A percentile compares a stretch with the other conserved stretches of the same genome.
These are phyloP conservation scores for Talaromyces ruber DNA, from an alignment of 495 filamentous ascomycete genomes.

Conservation along the genomic window DNA sequence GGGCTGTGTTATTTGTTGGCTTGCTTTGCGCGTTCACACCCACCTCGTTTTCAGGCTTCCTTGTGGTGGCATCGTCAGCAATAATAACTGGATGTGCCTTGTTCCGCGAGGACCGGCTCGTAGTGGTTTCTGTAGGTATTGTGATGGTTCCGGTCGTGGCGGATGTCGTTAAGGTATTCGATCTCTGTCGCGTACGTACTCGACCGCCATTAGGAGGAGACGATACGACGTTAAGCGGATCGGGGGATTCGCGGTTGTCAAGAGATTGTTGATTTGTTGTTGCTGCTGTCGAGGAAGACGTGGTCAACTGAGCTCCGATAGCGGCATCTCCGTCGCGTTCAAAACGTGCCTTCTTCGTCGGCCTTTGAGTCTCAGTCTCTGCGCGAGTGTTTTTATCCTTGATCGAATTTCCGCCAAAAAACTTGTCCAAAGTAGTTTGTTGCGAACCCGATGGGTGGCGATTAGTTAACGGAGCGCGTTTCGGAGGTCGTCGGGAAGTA, in stretches of 20 bases:
- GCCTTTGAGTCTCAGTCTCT: conserved; percentile 6
- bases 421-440: conserved; percentile 5
- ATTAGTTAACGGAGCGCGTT: conserved; percentile 2
- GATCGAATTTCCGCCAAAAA: background rate
- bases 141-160: background rate
- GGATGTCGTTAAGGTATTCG: conserved; percentile 5
- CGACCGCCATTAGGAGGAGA: conserved; percentile 9
- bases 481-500: background rate
- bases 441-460: conserved; percentile 6
- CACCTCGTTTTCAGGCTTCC: conserved; percentile 3
- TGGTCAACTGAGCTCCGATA: conserved; percentile 8
- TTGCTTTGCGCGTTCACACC: background rate
- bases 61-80: background rate
- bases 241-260: conserved; percentile 22
- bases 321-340: background rate
- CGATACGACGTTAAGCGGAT: conserved; percentile 33
- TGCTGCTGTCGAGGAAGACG: background rate
- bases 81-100: conserved; percentile 1
- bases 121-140: background rate
- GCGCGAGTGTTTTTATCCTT: background rate
- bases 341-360: conserved; percentile 14
- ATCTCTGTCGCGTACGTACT: conserved; percentile 5
- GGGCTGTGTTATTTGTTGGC: conserved; percentile 2
- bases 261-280: conserved; percentile 6
- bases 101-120: conserved; percentile 12